These are phyloP conservation scores for Aquilaria yunnanensis DNA, from an alignment of 345 rosid genomes.

Conservation along the genomic window DNA sequence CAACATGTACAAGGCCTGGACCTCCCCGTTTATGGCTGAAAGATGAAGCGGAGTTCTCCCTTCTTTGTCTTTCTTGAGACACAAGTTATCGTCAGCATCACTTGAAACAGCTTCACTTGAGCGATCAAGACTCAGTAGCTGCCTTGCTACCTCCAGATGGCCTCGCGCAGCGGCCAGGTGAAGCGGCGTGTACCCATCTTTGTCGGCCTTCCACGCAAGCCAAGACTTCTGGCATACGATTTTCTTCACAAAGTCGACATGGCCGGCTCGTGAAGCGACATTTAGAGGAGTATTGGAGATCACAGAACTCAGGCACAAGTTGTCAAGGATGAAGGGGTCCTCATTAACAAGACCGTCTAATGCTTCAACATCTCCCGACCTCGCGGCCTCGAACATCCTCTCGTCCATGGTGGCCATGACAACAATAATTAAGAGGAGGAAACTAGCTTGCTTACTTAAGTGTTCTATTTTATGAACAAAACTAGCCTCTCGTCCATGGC, in stretches of 20 bases:
- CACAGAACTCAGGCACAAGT: neutral
- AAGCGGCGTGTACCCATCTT: neutral
- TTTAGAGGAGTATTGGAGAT: neutral
- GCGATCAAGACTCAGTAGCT: neutral
- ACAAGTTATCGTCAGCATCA: neutral
- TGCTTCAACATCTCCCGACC: constrained; percentile 2
- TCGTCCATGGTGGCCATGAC: constrained; percentile 7
- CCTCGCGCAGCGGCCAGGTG: neutral
- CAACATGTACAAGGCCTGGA: neutral
- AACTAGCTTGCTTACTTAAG: too few relatives aligned
- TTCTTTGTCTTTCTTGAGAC: constrained; percentile 1
- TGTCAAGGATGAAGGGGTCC: constrained; percentile 10
- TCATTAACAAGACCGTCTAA: constrained; percentile 1
- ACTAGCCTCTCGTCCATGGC: too few relatives aligned
- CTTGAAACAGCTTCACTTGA: too few relatives aligned
- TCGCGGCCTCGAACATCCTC: constrained; percentile 9
- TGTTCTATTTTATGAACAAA: too few relatives aligned
- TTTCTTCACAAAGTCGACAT: neutral
- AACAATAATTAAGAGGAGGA: too few relatives aligned
- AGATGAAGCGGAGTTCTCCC: constrained; percentile 14
- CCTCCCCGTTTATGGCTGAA: constrained; percentile 15
- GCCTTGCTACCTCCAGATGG: neutral
- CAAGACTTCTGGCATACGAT: neutral
- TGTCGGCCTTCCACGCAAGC: neutral
- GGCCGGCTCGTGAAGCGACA: constrained; percentile 1